These are phyloP conservation scores for Rosa multiflora DNA, from an alignment of 306 rosid genomes.

Conservation along the genomic window DNA sequence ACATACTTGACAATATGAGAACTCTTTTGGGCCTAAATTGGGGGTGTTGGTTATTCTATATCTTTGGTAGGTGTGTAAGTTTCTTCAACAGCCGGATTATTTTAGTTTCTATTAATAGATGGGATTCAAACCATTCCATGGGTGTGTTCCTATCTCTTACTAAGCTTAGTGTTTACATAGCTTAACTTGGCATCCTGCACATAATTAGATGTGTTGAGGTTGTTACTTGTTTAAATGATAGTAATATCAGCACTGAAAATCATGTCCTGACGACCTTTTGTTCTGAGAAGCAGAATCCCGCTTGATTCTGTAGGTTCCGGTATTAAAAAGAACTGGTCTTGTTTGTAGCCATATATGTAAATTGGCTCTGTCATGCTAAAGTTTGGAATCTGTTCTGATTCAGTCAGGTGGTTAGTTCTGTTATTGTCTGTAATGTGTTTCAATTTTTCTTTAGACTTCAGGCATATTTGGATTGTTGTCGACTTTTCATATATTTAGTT, in stretches of 20 bases:
- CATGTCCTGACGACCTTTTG: background rate
- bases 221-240: background rate
- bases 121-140: background rate
- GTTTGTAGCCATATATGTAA: background rate
- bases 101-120: background rate
- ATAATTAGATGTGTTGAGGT: background rate
- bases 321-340: background rate
- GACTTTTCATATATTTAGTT: slow-evolving; percentile 1
- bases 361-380: background rate
- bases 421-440: background rate
- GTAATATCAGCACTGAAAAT: background rate
- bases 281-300: background rate
- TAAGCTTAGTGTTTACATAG: background rate
- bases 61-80: background rate
- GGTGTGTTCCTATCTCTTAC: background rate
- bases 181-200: background rate
- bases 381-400: background rate
- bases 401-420: background rate
- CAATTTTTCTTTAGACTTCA: background rate
- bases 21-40: background rate
- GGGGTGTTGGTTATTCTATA: background rate
- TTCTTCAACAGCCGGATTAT: background rate
- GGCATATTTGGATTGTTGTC: background rate
- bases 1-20: background rate
- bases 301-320: background rate